phyloP scores from a whole-genome alignment of 805 yeast species.

The Saturnispora kantuleensis region DNA sequence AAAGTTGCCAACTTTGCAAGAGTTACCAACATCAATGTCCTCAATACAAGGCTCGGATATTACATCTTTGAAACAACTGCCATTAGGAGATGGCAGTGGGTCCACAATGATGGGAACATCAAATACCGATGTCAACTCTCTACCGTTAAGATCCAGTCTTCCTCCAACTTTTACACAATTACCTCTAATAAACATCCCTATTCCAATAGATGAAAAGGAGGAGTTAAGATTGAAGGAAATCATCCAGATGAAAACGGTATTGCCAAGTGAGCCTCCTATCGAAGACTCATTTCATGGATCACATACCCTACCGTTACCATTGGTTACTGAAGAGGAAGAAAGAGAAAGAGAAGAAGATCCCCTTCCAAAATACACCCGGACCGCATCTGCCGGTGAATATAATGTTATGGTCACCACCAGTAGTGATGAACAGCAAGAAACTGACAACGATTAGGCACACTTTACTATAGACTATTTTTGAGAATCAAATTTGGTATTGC shows the following conservation, averaged over 20 bases:
- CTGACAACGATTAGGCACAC: too few species aligned
- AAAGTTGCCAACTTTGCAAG: conserved; percentile 5
- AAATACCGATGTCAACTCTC: conserved; percentile 2
- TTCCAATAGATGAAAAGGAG: conserved; percentile 40
- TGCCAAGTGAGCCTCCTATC: conserved; percentile 47
- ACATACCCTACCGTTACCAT: not conserved
- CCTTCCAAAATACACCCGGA: not conserved
- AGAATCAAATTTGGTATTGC: too few species aligned
- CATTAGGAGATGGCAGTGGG: not conserved
- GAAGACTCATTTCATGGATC: conserved; percentile 1
- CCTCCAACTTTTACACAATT: conserved; percentile 5
- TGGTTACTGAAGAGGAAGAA: too few species aligned
- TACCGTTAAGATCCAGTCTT: not conserved
- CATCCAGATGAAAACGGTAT: conserved; percentile 27
- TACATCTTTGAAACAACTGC: not conserved
- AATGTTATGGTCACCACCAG: not conserved
- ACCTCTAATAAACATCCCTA: conserved; percentile 8
- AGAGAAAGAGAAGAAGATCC: not conserved
- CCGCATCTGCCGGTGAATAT: not conserved
- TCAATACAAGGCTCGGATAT: not conserved
- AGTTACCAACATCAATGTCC: not conserved
- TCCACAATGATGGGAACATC: conserved; percentile 5
- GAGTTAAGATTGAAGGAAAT: conserved; percentile 42
- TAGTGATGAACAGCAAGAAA: too few species aligned
- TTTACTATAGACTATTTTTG: too few species aligned